phyloP scores from a whole-genome alignment of 768 basidiomycete species.

The Hemileccinum impolitum region DNA sequence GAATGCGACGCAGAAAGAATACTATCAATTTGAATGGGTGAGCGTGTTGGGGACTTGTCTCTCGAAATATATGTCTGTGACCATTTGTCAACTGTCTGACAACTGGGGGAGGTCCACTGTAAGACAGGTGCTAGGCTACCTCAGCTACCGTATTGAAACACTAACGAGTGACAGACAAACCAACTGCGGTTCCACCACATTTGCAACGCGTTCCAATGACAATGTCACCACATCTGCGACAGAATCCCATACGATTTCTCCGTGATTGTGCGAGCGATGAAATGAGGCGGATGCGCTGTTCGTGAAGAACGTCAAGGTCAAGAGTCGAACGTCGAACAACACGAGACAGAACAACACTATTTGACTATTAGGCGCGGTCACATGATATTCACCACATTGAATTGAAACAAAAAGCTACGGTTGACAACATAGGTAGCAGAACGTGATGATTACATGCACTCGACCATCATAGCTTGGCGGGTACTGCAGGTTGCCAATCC shows the following conservation, averaged over 20 bases:
- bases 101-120: conserved; percentile 50
- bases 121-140: conserved; percentile 57
- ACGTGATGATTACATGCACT: background rate
- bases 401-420: too few species aligned
- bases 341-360: conserved; percentile 5
- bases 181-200: conserved; percentile 77
- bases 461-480: conserved; percentile 23
- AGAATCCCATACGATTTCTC: conserved; percentile 64
- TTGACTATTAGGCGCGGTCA: conserved; percentile 11
- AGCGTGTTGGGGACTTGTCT: conserved; percentile 45
- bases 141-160: conserved; percentile 13
- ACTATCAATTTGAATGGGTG: conserved; percentile 25
- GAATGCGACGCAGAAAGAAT: conserved; percentile 11
- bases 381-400: conserved; percentile 8
- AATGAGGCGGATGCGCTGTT: background rate
- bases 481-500: conserved; percentile 54
- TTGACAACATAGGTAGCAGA: background rate
- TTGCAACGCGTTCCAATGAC: conserved; percentile 67
- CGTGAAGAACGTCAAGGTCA: background rate
- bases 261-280: background rate
- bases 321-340: conserved; percentile 4
- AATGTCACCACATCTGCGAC: conserved; percentile 82
- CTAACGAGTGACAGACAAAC: conserved; percentile 43
- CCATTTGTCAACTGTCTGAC: conserved; percentile 63
- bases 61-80: conserved; percentile 71